Evolutionary conservation across 2,329 filamentous ascomycete genomes (phyloP), one percentile per base, ranked within the genome.

Genomic region (Aspergillus thermomutatus): DNA sequence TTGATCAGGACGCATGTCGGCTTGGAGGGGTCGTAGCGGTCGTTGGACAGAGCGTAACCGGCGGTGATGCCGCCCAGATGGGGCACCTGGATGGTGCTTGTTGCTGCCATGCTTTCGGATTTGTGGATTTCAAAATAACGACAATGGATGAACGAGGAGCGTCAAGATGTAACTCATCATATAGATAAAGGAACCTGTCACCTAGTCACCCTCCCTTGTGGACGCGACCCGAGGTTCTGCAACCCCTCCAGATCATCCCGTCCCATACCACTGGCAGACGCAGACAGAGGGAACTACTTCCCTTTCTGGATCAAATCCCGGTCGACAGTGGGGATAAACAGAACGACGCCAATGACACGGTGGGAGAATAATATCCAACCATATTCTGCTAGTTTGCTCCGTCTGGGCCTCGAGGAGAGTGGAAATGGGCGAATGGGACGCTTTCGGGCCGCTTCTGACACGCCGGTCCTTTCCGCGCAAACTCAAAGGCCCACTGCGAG

Each of bases 1-100:
- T 83, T 82, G 56, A 83, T 70, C 10, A 83, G 69, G 4, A 83
- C 72, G 17, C 80, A 67, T 0, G 80, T 83, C 4, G 81, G 80
- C 62, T 82, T 83, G 31, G 70, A 66, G 4, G 77, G 65, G 70
- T 87, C 81, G 40, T 69, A 71, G 55, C 79, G 73, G 31, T 61
- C 49, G 11, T 73, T 71, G 54, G 77, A 69, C 65, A 79, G 75
- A 53, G 77, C 74, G 63, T 82, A 82, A 25, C 75, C 76, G 41
- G 74, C 80, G 9, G 75, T 70, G 57, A 79, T 81, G 61, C 80
- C 80, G 40, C 78, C 79, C 3, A 83, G 71, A 63, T 82, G 80
- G 43, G 80, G 73, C 45, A 83, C 79, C 3, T 69, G 65, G 48
- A 82, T 66, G 4, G 72, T 74, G 53, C 69, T 60, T 3, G 61